Conservation (phyloP, 306 rosid species). For the Crataegus laevigata region DNA sequence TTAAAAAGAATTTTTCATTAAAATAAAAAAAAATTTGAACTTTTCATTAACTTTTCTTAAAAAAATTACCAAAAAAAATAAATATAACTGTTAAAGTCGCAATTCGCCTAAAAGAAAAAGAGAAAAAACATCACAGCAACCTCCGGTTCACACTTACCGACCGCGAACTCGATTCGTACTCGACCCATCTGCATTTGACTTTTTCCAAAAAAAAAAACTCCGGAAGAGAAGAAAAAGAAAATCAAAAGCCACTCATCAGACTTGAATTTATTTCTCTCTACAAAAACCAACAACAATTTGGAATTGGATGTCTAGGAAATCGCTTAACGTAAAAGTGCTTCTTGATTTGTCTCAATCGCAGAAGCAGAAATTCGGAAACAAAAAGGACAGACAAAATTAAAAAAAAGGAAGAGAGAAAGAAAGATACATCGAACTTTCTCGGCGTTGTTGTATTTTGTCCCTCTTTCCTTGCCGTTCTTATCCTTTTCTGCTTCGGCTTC, state of each 20-base stretch:
- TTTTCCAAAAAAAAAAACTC: neutral
- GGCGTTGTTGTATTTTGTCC: neutral
- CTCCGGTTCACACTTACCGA: constrained; percentile 11
- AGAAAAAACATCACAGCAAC: neutral
- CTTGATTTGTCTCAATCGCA: neutral
- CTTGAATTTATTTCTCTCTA: neutral
- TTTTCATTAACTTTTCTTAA: no score
- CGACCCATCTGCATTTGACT: constrained; percentile 3
- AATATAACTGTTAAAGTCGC: neutral
- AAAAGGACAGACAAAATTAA: neutral
- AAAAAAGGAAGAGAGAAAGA: neutral
- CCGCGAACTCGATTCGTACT: neutral
- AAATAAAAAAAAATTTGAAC: no score
- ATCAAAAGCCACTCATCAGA: neutral
- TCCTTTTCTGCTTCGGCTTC: neutral
- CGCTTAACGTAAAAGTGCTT: neutral
- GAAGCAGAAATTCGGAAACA: neutral
- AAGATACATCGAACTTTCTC: constrained; percentile 5
- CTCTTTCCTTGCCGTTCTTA: neutral
- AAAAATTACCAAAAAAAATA: neutral
- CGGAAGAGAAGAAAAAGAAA: neutral
- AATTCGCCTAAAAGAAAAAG: neutral
- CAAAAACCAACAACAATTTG: neutral
- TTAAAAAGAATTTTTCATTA: no score
- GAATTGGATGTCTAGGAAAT: constrained; percentile 7